Percentiles rank a stretch among this genome's conserved stretches.
phyloP scores from a whole-genome alignment of 495 filamentous ascomycete genomes.

The Trichodelitschia bisporula region DNA sequence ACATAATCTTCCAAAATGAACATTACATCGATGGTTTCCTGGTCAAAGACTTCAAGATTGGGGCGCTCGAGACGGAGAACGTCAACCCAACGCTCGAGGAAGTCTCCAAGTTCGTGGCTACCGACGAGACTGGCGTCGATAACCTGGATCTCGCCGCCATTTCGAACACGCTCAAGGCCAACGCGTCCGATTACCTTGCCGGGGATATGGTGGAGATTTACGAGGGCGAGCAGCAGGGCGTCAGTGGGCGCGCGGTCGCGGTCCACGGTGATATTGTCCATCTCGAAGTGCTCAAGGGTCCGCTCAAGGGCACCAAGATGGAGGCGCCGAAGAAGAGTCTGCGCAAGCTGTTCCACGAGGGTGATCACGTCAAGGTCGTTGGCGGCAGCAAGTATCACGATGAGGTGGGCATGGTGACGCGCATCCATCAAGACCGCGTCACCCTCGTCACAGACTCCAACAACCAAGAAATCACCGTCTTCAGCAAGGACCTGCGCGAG shows the following conservation, averaged over 20 bases:
- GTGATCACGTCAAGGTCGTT: constrained; percentile 97
- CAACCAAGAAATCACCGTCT: constrained; percentile 85
- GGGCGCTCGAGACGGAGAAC: constrained; percentile 54
- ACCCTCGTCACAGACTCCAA: constrained; percentile 78
- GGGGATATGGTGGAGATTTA: constrained; percentile 92
- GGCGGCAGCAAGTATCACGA: constrained; percentile 81
- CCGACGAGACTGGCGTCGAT: constrained; percentile 72
- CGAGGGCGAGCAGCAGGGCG: constrained; percentile 83
- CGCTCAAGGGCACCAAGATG: constrained; percentile 56
- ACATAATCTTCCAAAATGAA: constrained; percentile 63
- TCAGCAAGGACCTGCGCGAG: constrained; percentile 87
- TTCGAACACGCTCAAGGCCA: constrained; percentile 62
- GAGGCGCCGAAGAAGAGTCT: constrained; percentile 84
- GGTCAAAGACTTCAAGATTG: constrained; percentile 81
- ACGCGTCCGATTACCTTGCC: constrained; percentile 57
- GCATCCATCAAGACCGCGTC: constrained; percentile 71
- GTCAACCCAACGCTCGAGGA: constrained; percentile 90
- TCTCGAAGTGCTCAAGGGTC: constrained; percentile 63
- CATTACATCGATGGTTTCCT: constrained; percentile 84
- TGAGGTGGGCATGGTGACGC: constrained; percentile 90
- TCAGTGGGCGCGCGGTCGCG: constrained; percentile 59
- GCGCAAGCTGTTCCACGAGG: constrained; percentile 75
- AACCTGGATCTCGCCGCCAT: constrained; percentile 81
- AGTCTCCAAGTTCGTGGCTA: constrained; percentile 75
- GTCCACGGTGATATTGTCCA: constrained; percentile 87